Conservation (phyloP, 1,139 yeast species). For the Kazachstania sp. region DNA sequence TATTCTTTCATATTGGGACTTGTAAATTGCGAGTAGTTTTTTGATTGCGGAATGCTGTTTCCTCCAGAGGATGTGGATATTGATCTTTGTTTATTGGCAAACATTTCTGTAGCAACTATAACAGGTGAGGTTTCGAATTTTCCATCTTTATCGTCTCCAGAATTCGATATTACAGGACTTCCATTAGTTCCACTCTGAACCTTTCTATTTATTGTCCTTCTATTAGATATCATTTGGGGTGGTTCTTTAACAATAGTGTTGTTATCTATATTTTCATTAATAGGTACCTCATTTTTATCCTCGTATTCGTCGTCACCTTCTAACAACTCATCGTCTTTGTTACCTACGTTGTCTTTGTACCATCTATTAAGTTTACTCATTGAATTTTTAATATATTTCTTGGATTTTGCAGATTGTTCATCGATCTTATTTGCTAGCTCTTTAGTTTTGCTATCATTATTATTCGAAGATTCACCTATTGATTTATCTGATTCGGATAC, state of each 20-base stretch:
- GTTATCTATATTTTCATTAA: not conserved
- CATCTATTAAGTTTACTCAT: conserved; percentile 60
- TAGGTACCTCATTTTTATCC: conserved; percentile 3
- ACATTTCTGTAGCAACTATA: conserved; percentile 26
- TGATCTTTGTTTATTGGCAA: conserved; percentile 20
- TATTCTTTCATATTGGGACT: conserved; percentile 2
- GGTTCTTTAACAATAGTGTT: conserved; percentile 2
- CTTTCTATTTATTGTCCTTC: conserved; percentile 17
- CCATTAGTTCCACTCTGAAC: not conserved
- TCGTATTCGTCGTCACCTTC: conserved; percentile 1
- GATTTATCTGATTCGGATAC: not conserved
- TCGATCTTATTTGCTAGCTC: not conserved
- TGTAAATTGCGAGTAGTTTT: conserved; percentile 1
- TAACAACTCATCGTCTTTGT: conserved; percentile 9
- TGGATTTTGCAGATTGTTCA: conserved; percentile 21
- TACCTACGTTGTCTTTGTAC: conserved; percentile 46
- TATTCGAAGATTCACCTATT: conserved; percentile 5
- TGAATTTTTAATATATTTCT: conserved; percentile 37
- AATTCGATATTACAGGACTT: not conserved
- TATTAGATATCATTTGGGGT: conserved; percentile 29
- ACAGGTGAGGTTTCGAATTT: conserved; percentile 12
- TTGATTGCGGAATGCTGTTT: not conserved
- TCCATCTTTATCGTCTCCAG: not conserved
- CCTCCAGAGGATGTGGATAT: conserved; percentile 2
- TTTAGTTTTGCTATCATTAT: conserved; percentile 9